Percentiles rank a stretch among this genome's conserved stretches.
Conservation (phyloP, 2,329 filamentous ascomycete genomes). For the Alternaria panax region DNA sequence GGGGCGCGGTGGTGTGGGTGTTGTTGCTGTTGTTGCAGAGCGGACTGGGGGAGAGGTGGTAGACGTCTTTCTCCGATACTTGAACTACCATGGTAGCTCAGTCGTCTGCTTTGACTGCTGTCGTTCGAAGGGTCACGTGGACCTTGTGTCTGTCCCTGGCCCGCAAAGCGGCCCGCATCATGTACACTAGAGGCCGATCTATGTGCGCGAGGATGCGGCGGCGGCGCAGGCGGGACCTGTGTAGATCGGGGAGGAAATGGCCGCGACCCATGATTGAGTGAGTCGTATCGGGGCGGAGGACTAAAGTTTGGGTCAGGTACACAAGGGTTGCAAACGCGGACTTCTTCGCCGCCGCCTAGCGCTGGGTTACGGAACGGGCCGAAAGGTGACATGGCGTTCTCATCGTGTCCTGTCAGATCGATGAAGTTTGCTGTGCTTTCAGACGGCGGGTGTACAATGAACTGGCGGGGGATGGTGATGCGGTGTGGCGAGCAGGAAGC, state of each 20-base stretch:
- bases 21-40: slow-evolving; percentile 16
- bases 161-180: slow-evolving; percentile 21
- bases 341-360: slow-evolving; percentile 70
- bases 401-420: slow-evolving; percentile 55
- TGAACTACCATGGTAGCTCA: slow-evolving; percentile 35
- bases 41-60: slow-evolving; percentile 28
- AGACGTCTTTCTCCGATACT: slow-evolving; percentile 35
- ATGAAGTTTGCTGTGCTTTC: slow-evolving; percentile 43
- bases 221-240: slow-evolving; percentile 15
- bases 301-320: slow-evolving; percentile 73
- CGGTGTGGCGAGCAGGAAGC: slow-evolving; percentile 88
- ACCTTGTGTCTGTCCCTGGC: slow-evolving; percentile 28
- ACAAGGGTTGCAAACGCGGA: slow-evolving; percentile 75
- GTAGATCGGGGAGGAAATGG: slow-evolving; percentile 16
- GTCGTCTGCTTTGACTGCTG: slow-evolving; percentile 28
- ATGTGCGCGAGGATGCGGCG: slow-evolving; percentile 29
- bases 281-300: slow-evolving; percentile 61
- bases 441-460: slow-evolving; percentile 77
- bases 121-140: slow-evolving; percentile 29
- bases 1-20: slow-evolving; percentile 18
- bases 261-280: slow-evolving; percentile 7
- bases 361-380: slow-evolving; percentile 55
- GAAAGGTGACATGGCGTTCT: slow-evolving; percentile 36
- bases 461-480: slow-evolving; percentile 92
- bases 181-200: slow-evolving; percentile 32